Evolutionary conservation across 192 early-diverging fungal genomes (phyloP).

Genomic region (Umbelopsis vinacea): DNA sequence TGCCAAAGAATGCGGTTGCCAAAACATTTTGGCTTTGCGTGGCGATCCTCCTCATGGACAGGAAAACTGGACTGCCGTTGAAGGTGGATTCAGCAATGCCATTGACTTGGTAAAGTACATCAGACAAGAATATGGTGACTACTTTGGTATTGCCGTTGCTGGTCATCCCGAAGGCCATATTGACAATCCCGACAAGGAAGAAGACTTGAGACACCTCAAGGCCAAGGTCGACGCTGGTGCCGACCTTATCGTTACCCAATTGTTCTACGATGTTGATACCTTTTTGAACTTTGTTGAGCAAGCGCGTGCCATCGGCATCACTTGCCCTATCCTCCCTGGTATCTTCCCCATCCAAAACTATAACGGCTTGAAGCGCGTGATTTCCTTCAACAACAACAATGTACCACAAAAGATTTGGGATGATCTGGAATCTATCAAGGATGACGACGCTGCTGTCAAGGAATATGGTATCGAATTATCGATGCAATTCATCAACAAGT

Average conservation of each 20-base stretch:
- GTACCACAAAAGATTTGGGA: slow-evolving; percentile 88
- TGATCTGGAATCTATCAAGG: slow-evolving; percentile 95
- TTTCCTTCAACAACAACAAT: slow-evolving; percentile 80
- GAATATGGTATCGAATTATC: slow-evolving; percentile 91
- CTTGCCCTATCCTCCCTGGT: slow-evolving; percentile 89
- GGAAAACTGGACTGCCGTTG: slow-evolving; percentile 77
- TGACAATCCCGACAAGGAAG: slow-evolving; percentile 73
- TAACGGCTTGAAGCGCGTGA: slow-evolving; percentile 91
- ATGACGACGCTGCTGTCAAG: slow-evolving; percentile 97
- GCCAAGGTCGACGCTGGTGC: slow-evolving; percentile 92
- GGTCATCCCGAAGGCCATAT: slow-evolving; percentile 95
- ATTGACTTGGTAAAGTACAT: slow-evolving; percentile 92
- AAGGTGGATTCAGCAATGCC: slow-evolving; percentile 89
- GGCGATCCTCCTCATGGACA: slow-evolving; percentile 92
- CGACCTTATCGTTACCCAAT: slow-evolving; percentile 92
- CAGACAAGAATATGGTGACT: slow-evolving; percentile 85
- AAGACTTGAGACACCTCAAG: slow-evolving; percentile 82
- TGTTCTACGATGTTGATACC: slow-evolving; percentile 92
- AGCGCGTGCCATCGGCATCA: slow-evolving; percentile 78
- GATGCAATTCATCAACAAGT: slow-evolving; percentile 61
- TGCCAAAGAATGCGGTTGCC: slow-evolving; percentile 91
- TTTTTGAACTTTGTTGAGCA: slow-evolving; percentile 81
- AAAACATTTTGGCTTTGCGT: slow-evolving; percentile 96
- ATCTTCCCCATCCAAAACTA: slow-evolving; percentile 98
- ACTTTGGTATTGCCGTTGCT: slow-evolving; percentile 96